These are phyloP conservation scores for Heimioporus sp. DNA, from an alignment of 768 basidiomycete species.

Conservation along the genomic window DNA sequence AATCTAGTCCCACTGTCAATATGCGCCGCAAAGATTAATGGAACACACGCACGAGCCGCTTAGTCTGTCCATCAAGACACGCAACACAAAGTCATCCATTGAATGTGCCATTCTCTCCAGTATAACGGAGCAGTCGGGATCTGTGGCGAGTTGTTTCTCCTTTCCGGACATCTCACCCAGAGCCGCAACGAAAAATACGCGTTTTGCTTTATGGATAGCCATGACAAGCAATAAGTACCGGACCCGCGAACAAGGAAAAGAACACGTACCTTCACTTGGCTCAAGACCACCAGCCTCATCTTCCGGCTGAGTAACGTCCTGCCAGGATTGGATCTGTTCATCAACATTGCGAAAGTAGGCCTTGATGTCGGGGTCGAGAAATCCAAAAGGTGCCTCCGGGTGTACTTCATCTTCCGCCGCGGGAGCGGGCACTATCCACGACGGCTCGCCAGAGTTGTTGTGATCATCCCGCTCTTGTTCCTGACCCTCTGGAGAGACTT, in stretches of 20 bases:
- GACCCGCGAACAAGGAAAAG: not conserved
- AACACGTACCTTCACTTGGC: constrained; percentile 65
- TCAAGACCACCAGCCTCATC: constrained; percentile 49
- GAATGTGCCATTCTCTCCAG: constrained; percentile 88
- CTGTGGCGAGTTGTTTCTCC: constrained; percentile 87
- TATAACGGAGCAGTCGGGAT: constrained; percentile 89
- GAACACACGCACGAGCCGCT: constrained; percentile 73
- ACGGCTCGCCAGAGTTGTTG: constrained; percentile 44
- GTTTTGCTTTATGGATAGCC: constrained; percentile 50
- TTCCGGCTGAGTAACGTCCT: constrained; percentile 44
- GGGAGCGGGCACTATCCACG: constrained; percentile 62
- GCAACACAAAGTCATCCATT: constrained; percentile 94
- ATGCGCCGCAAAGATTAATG: constrained; percentile 1
- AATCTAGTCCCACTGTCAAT: constrained; percentile 42
- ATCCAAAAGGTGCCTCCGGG: constrained; percentile 83
- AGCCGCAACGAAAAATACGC: constrained; percentile 78
- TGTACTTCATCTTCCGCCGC: constrained; percentile 39
- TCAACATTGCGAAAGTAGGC: constrained; percentile 92
- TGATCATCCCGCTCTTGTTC: constrained; percentile 4
- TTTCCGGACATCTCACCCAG: constrained; percentile 82
- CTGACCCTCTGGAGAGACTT: constrained; percentile 3
- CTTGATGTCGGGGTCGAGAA: constrained; percentile 85
- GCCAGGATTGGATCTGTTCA: constrained; percentile 85
- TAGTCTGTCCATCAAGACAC: constrained; percentile 86
- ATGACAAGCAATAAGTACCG: not conserved